phyloP scores from a whole-genome alignment of 352 stramenopile genomes.

The Pythium sp. region DNA sequence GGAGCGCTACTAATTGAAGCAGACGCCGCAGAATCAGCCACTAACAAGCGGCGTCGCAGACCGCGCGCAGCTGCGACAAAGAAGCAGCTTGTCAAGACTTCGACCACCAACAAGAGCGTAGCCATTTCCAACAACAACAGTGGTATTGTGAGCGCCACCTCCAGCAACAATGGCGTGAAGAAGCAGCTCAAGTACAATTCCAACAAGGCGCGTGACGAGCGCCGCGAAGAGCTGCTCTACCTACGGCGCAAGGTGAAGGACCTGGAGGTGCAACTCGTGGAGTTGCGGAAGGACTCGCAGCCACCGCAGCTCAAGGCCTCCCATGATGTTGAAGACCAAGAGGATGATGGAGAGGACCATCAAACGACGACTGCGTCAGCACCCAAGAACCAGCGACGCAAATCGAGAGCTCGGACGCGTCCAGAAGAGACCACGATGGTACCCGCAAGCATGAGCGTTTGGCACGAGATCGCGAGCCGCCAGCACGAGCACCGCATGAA shows the following conservation, averaged over 20 bases:
- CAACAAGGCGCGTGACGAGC: constrained; percentile 44
- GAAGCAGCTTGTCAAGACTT: background rate
- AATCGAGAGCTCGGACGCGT: background rate
- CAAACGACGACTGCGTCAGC: no score
- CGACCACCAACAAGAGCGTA: background rate
- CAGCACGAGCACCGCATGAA: constrained; percentile 34
- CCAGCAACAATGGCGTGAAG: background rate
- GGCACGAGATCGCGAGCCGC: constrained; percentile 18
- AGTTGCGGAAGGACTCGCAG: background rate
- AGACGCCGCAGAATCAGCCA: background rate
- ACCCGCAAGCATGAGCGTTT: constrained; percentile 1
- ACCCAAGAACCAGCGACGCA: background rate
- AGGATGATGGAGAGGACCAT: no score
- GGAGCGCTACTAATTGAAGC: background rate
- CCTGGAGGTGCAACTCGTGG: constrained; percentile 34
- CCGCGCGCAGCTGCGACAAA: constrained; percentile 8
- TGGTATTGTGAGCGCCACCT: background rate
- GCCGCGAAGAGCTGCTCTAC: constrained; percentile 37
- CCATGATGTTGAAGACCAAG: background rate
- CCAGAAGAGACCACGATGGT: background rate
- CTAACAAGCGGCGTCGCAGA: background rate
- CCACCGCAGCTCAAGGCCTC: background rate
- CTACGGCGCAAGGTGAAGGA: constrained; percentile 35
- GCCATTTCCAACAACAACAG: no score
- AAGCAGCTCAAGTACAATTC: constrained; percentile 35